These are phyloP conservation scores for Nannizziopsis barbatae DNA, from an alignment of 2,329 filamentous ascomycete genomes.

Conservation along the genomic window DNA sequence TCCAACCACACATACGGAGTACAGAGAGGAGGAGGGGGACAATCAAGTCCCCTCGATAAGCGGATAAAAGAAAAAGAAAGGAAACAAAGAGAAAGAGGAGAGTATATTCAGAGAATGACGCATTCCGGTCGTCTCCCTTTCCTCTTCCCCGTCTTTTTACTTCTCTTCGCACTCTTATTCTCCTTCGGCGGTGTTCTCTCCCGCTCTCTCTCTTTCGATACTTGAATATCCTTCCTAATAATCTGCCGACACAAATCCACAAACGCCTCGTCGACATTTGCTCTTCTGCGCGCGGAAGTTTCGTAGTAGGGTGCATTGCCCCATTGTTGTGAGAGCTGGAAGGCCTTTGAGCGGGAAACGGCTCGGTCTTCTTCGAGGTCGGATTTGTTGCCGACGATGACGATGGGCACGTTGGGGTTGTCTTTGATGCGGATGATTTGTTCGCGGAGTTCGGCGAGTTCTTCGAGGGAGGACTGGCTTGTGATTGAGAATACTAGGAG, in stretches of 20 bases:
- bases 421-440: slow-evolving; percentile 88
- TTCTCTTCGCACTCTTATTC: slow-evolving; percentile 26
- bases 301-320: slow-evolving; percentile 82
- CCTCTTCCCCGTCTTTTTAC: slow-evolving; percentile 21
- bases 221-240: slow-evolving; percentile 53
- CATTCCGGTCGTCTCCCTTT: slow-evolving; percentile 21
- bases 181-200: slow-evolving; percentile 22
- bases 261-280: slow-evolving; percentile 87
- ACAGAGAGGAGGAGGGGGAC: too few relatives aligned
- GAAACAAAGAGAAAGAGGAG: not conserved
- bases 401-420: slow-evolving; percentile 71
- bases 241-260: slow-evolving; percentile 75
- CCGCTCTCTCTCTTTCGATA: slow-evolving; percentile 25
- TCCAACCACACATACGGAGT: too few relatives aligned
- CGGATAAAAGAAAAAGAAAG: not conserved
- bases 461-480: slow-evolving; percentile 68
- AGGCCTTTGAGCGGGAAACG: slow-evolving; percentile 67
- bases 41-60: not conserved
- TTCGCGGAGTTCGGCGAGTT: slow-evolving; percentile 69
- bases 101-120: slow-evolving; percentile 27
- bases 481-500: slow-evolving; percentile 88
- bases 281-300: slow-evolving; percentile 67
- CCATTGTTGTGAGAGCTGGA: slow-evolving; percentile 77
- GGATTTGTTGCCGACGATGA: slow-evolving; percentile 85
- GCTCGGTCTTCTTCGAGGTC: slow-evolving; percentile 77